Evolutionary conservation across 305 asterid genomes (phyloP).

Genomic region (Rubia peregrina): DNA sequence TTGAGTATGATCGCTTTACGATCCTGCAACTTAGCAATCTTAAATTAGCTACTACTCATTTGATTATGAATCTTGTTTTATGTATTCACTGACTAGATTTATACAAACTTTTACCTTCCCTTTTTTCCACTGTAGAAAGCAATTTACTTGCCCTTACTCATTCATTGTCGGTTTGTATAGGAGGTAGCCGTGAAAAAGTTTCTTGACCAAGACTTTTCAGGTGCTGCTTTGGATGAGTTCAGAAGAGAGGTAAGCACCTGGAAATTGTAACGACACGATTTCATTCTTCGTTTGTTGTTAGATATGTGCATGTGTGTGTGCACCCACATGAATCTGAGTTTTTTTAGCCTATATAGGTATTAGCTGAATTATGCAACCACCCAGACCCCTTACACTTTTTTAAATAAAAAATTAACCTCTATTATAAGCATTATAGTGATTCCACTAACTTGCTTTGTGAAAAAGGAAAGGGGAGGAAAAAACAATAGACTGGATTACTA

Average conservation of each 20-base stretch:
- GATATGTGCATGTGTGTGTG: neutral
- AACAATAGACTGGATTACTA: neutral
- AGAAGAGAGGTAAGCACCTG: constrained; percentile 78
- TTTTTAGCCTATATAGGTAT: too few species aligned
- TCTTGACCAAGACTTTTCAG: constrained; percentile 99
- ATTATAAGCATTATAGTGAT: neutral
- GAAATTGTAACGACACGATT: neutral
- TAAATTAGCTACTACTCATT: neutral
- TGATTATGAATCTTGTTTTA: neutral
- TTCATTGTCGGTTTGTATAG: constrained; percentile 36
- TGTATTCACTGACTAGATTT: neutral
- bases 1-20: neutral
- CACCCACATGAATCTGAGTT: neutral
- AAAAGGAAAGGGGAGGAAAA: neutral
- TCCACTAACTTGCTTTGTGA: neutral
- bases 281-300: neutral
- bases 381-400: neutral
- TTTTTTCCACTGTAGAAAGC: neutral
- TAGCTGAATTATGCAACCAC: neutral
- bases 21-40: neutral
- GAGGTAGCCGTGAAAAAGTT: constrained; percentile 99
- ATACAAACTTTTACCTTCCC: neutral
- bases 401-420: neutral
- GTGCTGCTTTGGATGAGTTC: constrained; percentile 99
- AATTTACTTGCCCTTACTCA: constrained; percentile 9